Percentiles rank a stretch among this genome's conserved stretches.
phyloP scores from a whole-genome alignment of 352 stramenopile genomes.

The Globisporangium paroecandrum region DNA sequence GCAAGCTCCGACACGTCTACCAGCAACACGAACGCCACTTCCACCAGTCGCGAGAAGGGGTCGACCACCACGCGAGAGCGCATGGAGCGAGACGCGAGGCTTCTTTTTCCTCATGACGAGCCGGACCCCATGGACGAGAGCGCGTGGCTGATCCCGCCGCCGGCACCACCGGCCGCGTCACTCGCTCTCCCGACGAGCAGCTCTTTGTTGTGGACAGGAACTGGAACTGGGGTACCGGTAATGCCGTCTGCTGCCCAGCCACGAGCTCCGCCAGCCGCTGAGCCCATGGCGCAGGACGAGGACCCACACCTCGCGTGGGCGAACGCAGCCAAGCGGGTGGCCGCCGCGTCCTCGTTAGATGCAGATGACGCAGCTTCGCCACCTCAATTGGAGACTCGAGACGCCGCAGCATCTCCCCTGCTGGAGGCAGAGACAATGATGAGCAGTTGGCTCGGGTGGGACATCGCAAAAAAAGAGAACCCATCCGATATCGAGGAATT shows the following conservation, averaged over 20 bases:
- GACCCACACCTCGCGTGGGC: slow-evolving; percentile 15
- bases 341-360: background rate
- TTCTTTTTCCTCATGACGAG: background rate
- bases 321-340: slow-evolving; percentile 14
- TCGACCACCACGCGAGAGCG: slow-evolving; percentile 19
- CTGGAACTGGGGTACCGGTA: background rate
- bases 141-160: slow-evolving; percentile 1
- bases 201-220: slow-evolving; percentile 5
- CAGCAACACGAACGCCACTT: background rate
- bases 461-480: background rate
- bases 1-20: background rate
- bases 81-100: slow-evolving; percentile 11
- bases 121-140: background rate
- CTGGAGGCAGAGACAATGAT: slow-evolving; percentile 3
- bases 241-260: background rate
- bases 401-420: background rate
- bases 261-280: background rate
- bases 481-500: slow-evolving; percentile 3
- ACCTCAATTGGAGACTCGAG: background rate
- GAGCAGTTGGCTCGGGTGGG: slow-evolving; percentile 19
- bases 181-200: slow-evolving; percentile 7
- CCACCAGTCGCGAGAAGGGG: background rate
- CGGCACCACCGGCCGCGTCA: background rate
- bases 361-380: background rate
- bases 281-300: slow-evolving; percentile 7